Evolutionary conservation across 2,329 filamentous ascomycete species (phyloP).

Genomic region (Claviceps spartinae): DNA sequence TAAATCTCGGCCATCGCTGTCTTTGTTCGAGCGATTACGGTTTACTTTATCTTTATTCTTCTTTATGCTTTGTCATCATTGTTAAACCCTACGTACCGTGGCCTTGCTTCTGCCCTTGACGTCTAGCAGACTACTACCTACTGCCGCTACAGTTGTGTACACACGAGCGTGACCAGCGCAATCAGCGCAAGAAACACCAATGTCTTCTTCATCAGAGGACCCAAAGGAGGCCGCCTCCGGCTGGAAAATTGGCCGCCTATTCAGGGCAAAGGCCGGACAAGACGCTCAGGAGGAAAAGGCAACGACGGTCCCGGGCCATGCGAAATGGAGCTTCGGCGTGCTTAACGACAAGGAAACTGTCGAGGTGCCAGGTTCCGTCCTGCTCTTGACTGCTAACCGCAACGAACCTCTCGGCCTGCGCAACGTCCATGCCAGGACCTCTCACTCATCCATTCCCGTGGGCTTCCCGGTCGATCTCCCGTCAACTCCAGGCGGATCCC

Average conservation of each 20-base stretch:
- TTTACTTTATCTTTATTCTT: background rate
- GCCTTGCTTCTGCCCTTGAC: background rate
- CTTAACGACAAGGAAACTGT: slow-evolving; percentile 6
- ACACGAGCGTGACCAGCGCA: background rate
- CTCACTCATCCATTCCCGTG: slow-evolving; percentile 36
- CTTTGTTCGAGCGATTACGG: background rate
- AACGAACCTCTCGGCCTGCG: slow-evolving; percentile 9
- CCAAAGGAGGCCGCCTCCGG: background rate
- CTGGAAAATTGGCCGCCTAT: slow-evolving; percentile 1
- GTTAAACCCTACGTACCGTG: background rate
- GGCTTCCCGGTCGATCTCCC: slow-evolving; percentile 27
- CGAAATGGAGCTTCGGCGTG: slow-evolving; percentile 7
- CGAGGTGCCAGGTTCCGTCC: slow-evolving; percentile 9
- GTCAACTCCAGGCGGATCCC: slow-evolving; percentile 15
- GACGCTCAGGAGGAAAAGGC: background rate
- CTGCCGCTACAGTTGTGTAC: background rate
- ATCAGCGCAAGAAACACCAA: background rate
- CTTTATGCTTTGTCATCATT: background rate
- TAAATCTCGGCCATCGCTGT: background rate
- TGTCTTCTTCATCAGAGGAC: slow-evolving; percentile 4
- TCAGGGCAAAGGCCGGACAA: background rate
- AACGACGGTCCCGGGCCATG: background rate
- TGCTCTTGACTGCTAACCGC: slow-evolving; percentile 9
- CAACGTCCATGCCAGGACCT: slow-evolving; percentile 6
- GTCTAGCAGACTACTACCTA: background rate